Evolutionary conservation across 495 filamentous ascomycete species (phyloP), one percentile per base, ranked within the genome.

Genomic region (Penicillium alfredii): DNA sequence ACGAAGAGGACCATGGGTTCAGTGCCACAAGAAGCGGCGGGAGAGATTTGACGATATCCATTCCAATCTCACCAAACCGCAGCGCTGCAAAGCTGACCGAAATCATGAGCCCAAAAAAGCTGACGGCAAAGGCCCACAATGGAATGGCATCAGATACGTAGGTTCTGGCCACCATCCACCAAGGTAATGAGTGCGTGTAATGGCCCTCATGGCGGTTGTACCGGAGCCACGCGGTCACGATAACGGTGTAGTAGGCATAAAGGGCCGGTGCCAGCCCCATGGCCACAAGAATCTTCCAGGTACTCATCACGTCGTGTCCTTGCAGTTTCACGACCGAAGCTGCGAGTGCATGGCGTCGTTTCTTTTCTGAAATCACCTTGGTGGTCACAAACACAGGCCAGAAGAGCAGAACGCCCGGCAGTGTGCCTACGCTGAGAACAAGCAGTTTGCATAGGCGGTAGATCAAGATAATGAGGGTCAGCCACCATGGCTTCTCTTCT

Each of bases 281-380:
- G 20, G 89, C 76, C n/a, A 96, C 88, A 6, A 98, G 78, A 9
- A 98, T 73, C 60, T 98, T 98, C 92, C 92, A 98, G 1, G 90
- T 96, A 0, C 88, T 87, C 65, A 98, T 86, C 11, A 98, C 92
- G 54, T 98, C 92, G 28, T 79, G 77, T 11, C 84, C 92, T 58
- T 90, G 81, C 17, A 98, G 75, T 56, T 98, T 98, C 45, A 98
- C 92, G 2, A 84, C 84, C 4, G 88, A 94, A 13, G 80, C 88
- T 2, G 88, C 89, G 6, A 98, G 74, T 0, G 92, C 92, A 55
- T 88, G 80, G 43, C 76, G 77, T 1, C 88, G 84, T 61, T 98
- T 98, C 48, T 78, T 81, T 36, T 77, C 80, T 16, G 86, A 93
- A 45, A 94, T 94, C 30, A 82, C 57, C 53, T 94, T 96, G n/a